Evolutionary conservation across 345 rosid species (phyloP).

Genomic region (Camelina sativa): DNA sequence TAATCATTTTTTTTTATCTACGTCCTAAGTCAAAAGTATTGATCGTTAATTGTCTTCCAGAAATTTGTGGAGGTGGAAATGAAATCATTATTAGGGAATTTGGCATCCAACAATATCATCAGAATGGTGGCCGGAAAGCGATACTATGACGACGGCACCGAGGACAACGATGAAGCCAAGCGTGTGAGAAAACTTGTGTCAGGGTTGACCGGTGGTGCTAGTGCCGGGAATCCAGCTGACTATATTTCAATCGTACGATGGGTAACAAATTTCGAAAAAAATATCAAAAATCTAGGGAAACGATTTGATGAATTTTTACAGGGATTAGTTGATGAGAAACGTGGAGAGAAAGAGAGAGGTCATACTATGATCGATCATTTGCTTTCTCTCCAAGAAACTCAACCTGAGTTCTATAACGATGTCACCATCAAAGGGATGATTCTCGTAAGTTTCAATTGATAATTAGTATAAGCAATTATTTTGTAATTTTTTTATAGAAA

Average conservation of each 20-base stretch:
- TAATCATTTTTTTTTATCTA: too few relatives aligned
- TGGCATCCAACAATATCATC: constrained; percentile 29
- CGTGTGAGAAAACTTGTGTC: constrained; percentile 9
- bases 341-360: constrained; percentile 30
- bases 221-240: constrained; percentile 25
- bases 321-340: constrained; percentile 51
- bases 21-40: not conserved
- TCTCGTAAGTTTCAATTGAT: constrained; percentile 25
- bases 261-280: constrained; percentile 2
- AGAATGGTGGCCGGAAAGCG: constrained; percentile 27
- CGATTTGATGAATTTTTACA: constrained; percentile 36
- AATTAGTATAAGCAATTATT: not conserved
- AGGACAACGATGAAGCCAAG: constrained; percentile 11
- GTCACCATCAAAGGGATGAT: constrained; percentile 56
- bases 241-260: constrained; percentile 21
- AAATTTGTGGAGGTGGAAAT: constrained; percentile 24
- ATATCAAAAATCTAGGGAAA: not conserved
- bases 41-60: not conserved
- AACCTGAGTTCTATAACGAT: constrained; percentile 56
- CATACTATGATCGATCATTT: constrained; percentile 58
- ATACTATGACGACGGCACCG: constrained; percentile 10
- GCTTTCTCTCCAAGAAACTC: constrained; percentile 54
- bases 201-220: not conserved
- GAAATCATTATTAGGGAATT: constrained; percentile 15
- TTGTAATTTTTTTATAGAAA: not conserved